Percentiles rank a stretch among this genome's conserved stretches.
These are phyloP conservation scores for Globisporangium yorkense DNA, from an alignment of 352 stramenopile genomes.

Conservation along the genomic window DNA sequence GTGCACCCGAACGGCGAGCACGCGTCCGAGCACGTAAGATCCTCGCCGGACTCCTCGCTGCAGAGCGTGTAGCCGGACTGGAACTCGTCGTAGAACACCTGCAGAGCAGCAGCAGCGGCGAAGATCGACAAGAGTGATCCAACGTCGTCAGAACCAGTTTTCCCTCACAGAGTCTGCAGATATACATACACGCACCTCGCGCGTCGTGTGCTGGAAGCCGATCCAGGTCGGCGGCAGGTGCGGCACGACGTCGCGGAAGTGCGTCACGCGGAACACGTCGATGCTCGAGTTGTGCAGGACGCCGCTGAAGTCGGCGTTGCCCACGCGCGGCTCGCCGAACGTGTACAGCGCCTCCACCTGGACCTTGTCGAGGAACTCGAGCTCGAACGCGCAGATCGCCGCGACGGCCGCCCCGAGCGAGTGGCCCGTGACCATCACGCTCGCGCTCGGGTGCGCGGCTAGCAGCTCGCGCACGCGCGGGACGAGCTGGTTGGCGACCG, in stretches of 20 bases:
- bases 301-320: slow-evolving; percentile 61
- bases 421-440: slow-evolving; percentile 63
- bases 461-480: slow-evolving; percentile 25
- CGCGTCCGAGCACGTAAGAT: slow-evolving; percentile 55
- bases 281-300: slow-evolving; percentile 44
- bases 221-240: slow-evolving; percentile 75
- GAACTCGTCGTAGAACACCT: slow-evolving; percentile 84
- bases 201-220: slow-evolving; percentile 63
- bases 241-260: slow-evolving; percentile 72
- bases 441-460: slow-evolving; percentile 30
- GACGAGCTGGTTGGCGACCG: slow-evolving; percentile 47
- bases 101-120: background rate
- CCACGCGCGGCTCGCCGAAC: slow-evolving; percentile 73
- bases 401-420: slow-evolving; percentile 71
- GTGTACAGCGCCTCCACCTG: slow-evolving; percentile 53
- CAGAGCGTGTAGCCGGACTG: slow-evolving; percentile 56
- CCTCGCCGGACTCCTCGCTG: slow-evolving; percentile 53
- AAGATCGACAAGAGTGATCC: background rate
- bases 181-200: slow-evolving; percentile 40
- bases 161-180: background rate
- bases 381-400: slow-evolving; percentile 67
- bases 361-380: slow-evolving; percentile 56
- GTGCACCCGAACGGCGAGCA: slow-evolving; percentile 73
- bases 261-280: slow-evolving; percentile 67
- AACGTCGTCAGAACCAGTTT: too few species aligned